A percentile compares a stretch with the other conserved stretches of the same genome.
phyloP scores from a whole-genome alignment of 73 alveolate genomes.

The Tetrahymena elliotti region DNA sequence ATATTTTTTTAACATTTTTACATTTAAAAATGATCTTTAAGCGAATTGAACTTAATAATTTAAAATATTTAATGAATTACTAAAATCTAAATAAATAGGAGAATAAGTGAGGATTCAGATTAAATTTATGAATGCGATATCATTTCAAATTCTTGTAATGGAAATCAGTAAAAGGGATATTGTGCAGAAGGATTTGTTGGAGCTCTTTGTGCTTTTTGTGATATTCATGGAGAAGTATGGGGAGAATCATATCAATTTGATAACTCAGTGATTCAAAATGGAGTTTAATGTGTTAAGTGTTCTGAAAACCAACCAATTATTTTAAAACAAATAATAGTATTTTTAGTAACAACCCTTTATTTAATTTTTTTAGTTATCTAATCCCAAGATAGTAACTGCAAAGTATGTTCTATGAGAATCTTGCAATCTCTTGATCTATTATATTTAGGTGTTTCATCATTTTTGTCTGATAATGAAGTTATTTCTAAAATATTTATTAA shows the following conservation, averaged over 20 bases:
- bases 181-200: not conserved
- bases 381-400: not conserved
- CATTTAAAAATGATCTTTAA: no score
- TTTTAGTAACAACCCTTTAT: not conserved
- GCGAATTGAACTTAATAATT: no score
- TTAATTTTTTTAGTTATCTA: not conserved
- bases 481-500: not conserved
- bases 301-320: not conserved
- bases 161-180: not conserved
- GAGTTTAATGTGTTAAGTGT: not conserved
- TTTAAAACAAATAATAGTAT: not conserved
- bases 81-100: not conserved
- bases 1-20: no score
- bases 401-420: not conserved
- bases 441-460: not conserved
- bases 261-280: not conserved
- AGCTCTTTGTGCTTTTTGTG: not conserved
- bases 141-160: not conserved
- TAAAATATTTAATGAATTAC: no score
- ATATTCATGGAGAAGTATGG: not conserved
- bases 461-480: not conserved
- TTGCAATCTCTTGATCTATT: not conserved
- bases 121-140: not conserved
- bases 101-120: not conserved
- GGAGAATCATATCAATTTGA: not conserved